Evolutionary conservation across 2,329 filamentous ascomycete species (phyloP), one percentile per base, ranked within the genome.

Genomic region (Ophiosphaerella narmari): DNA sequence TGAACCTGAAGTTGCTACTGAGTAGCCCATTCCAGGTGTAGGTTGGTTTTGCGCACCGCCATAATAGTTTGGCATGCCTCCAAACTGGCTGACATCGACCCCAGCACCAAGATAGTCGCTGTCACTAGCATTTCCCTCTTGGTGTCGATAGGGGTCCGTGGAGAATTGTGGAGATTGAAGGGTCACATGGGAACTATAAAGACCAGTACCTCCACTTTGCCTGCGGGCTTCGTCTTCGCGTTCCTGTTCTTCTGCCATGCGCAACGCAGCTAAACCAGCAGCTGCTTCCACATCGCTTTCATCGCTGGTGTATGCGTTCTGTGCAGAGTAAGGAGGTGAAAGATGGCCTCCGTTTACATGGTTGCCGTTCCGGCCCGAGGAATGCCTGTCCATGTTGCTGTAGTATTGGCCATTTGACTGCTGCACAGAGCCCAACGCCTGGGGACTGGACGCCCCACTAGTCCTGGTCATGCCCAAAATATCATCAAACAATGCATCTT

Each of bases 211-310:
- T 58, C 81, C 79, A 63, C 83, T 86, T 59, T 83, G 82, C 49
- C 83, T 80, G 42, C 85, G 84, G 16, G 75, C 77, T 53, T 80
- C 80, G 38, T 82, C 79, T 5, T 75, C 79, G 43, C 86, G 85
- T 52, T 95, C 89, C 68, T 86, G 81, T 70, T 91, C 84, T 54
- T 96, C 91, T 4, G 91, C 91, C 75, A 92, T 85, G 50, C 86
- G 86, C 82, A 97, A 85, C 59, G 91, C 91, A 67, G 89, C 83
- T 43, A 95, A 77, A 13, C 94, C 93, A 52, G 90, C 90, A 34
- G 88, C 86, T 16, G 89, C 93, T 72, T 97, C 93, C 0, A 89
- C 86, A 67, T 97, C 93, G 66, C 91, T 95, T 42, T 95, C 91
- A 46, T 93, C 88, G 55, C 80, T 74, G 3, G 61, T 58, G 46